These are phyloP conservation scores for Myriosclerotinia duriaeana DNA, from an alignment of 2,329 filamentous ascomycete genomes.

Conservation along the genomic window DNA sequence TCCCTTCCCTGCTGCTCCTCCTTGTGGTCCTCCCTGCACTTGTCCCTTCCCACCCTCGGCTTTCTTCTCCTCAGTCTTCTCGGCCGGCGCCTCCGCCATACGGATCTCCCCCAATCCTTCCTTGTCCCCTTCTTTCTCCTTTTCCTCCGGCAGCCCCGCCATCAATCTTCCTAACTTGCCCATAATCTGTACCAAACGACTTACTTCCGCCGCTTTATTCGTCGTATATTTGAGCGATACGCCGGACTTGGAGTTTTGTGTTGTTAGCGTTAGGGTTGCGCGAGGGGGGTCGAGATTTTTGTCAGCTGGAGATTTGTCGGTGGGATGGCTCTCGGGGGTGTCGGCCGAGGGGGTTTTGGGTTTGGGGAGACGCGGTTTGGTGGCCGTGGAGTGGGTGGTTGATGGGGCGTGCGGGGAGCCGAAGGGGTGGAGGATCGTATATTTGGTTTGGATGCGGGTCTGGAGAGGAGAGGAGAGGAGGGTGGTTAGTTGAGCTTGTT, in stretches of 20 bases:
- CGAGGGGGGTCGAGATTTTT: constrained; percentile 50
- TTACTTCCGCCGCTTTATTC: constrained; percentile 86
- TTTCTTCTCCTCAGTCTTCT: constrained; percentile 31
- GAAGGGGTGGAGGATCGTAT: constrained; percentile 62
- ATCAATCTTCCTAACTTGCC: constrained; percentile 72
- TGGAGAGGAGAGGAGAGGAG: constrained; percentile 43
- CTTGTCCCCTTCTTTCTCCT: constrained; percentile 37
- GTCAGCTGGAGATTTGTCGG: constrained; percentile 39
- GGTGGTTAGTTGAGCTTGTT: constrained; percentile 25
- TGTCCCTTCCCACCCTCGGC: constrained; percentile 42
- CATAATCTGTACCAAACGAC: constrained; percentile 71
- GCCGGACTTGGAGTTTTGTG: constrained; percentile 80
- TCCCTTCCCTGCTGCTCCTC: constrained; percentile 57
- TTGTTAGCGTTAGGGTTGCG: constrained; percentile 79
- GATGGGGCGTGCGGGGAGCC: constrained; percentile 37
- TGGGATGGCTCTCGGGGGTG: constrained; percentile 28
- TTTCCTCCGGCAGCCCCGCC: constrained; percentile 52
- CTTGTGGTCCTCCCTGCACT: constrained; percentile 27
- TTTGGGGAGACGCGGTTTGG: constrained; percentile 36
- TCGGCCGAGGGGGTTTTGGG: constrained; percentile 38
- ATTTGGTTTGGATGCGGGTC: constrained; percentile 91
- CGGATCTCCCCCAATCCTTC: constrained; percentile 37
- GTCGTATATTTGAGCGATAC: constrained; percentile 88
- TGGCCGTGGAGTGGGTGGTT: constrained; percentile 20
- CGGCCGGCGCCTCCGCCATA: constrained; percentile 43